phyloP scores from a whole-genome alignment of 345 rosid species.

The Salix caprea region DNA sequence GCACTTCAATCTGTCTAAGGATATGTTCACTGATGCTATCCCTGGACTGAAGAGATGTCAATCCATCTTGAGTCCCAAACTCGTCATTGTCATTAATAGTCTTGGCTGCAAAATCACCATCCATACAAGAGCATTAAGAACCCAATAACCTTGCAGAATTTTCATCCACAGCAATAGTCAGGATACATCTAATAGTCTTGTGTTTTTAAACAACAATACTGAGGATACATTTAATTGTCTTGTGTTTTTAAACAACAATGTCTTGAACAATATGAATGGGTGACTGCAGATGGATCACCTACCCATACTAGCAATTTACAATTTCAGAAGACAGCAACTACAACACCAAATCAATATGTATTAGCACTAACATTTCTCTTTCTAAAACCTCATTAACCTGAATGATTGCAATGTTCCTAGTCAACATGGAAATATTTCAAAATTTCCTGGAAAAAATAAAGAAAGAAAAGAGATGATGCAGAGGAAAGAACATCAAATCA shows the following conservation, averaged over 20 bases:
- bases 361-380: no score
- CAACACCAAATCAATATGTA: no score
- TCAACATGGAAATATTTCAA: not conserved
- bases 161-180: not conserved
- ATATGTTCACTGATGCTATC: conserved; percentile 49
- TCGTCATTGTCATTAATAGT: conserved; percentile 31
- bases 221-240: not conserved
- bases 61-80: conserved; percentile 37
- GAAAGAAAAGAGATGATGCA: not conserved
- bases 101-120: conserved; percentile 34
- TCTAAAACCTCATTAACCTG: not conserved
- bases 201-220: not conserved
- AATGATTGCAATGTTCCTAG: not conserved
- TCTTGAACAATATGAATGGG: not conserved
- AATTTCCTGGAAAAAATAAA: not conserved
- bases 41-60: conserved; percentile 38
- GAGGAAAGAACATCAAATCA: not conserved
- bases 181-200: not conserved
- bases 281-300: not conserved
- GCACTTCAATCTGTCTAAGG: conserved; percentile 56
- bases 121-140: conserved; percentile 1
- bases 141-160: not conserved
- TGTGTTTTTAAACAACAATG: not conserved
- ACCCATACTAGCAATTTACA: no score
- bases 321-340: no score